phyloP scores from a whole-genome alignment of 345 rosid genomes.

The Populus tremula region DNA sequence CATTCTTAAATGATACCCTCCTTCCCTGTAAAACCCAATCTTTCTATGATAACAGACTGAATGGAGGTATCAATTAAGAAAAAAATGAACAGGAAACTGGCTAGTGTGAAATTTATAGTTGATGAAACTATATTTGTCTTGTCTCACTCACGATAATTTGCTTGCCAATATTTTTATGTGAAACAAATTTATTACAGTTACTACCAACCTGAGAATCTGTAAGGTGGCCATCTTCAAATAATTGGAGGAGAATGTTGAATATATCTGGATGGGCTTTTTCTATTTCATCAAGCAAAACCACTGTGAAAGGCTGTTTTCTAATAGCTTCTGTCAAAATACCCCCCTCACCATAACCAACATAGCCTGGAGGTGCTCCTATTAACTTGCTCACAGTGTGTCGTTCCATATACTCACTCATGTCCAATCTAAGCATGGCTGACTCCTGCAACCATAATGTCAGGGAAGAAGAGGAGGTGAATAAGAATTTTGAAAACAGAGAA shows the following conservation, averaged over 20 bases:
- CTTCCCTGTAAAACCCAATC: constrained; percentile 58
- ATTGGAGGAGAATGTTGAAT: constrained; percentile 92
- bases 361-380: constrained; percentile 96
- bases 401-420: constrained; percentile 99
- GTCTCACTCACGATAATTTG: neutral
- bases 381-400: constrained; percentile 92
- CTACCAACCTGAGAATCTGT: constrained; percentile 90
- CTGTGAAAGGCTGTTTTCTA: constrained; percentile 82
- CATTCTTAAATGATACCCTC: constrained; percentile 90
- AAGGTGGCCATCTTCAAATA: constrained; percentile 96
- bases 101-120: neutral
- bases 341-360: constrained; percentile 89
- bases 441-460: constrained; percentile 50
- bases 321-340: constrained; percentile 96
- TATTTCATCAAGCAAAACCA: constrained; percentile 60
- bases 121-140: neutral
- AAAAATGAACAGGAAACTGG: neutral
- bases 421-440: constrained; percentile 87
- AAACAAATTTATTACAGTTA: neutral
- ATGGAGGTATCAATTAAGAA: neutral
- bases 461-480: constrained; percentile 1
- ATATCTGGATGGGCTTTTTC: constrained; percentile 81
- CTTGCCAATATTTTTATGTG: neutral
- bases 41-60: constrained; percentile 4
- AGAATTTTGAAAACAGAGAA: constrained; percentile 7